Evolutionary conservation across 2,329 filamentous ascomycete genomes (phyloP), one percentile per base, ranked within the genome.

Genomic region (Biscogniauxia sp.): DNA sequence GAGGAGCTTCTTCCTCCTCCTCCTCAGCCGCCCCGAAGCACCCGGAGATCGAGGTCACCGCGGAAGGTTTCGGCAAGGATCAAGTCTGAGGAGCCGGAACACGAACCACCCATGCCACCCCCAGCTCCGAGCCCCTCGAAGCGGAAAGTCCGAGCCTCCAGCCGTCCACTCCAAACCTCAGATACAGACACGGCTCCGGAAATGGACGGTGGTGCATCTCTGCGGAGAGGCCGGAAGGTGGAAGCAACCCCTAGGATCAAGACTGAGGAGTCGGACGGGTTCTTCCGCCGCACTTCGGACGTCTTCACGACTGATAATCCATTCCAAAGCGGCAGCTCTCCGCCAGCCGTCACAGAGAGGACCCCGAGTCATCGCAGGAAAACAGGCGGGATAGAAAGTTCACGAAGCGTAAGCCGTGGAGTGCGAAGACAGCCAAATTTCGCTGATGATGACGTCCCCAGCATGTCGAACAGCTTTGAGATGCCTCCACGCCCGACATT

Each of bases 231-330:
- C 5, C 65, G 66, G 82, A 82, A 54, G 77, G 75, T 49, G 81
- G 63, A 56, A 55, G 59, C 49, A n/a, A 59, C 82, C 0, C 84
- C 84, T 1, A 78, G 79, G 59, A 75, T 84, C 51, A 87, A 86
- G 70, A 68, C 74, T 1, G 87, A 90, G 61, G 81, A 83, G 55
- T 75, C 79, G 6, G 78, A 85, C 52, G 75, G 75, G 25, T 74
- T 78, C 62, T 78, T 77, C 66, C 70, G 75, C 61, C 72, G 73
- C 13, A 74, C 75, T 20, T 72, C 74, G 20, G 76, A 79, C 69
- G 88, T 90, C 32, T 98, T 98, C 75, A 92, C 90, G 1, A 84
- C 88, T 67, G 92, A 97, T 57, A 98, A 98, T 70, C 93, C 94
- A 0, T 98, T 98, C 73, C 94, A 98, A 74, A 91, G 90, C 72